phyloP scores from a whole-genome alignment of 2,329 filamentous ascomycete species.

The Lasiodiplodia hormozganensis region DNA sequence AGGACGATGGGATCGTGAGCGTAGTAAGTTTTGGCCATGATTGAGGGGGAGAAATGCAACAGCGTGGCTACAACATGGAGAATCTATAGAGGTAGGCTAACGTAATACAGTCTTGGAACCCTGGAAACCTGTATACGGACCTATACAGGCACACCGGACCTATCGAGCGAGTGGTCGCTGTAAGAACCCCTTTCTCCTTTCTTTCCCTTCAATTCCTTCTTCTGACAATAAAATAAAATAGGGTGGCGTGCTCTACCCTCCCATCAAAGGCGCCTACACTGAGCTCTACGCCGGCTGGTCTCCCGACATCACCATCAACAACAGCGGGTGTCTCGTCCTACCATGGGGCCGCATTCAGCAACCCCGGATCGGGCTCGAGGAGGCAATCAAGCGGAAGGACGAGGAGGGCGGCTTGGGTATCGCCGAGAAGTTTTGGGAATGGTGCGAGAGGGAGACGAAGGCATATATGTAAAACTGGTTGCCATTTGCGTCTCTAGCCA shows the following conservation, averaged over 20 bases:
- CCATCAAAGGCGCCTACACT: conserved; percentile 25
- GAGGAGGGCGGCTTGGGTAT: conserved; percentile 50
- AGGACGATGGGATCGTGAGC: conserved; percentile 35
- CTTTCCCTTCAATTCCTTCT: background rate
- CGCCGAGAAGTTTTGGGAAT: conserved; percentile 51
- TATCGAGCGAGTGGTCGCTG: conserved; percentile 10
- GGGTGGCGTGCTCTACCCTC: conserved; percentile 13
- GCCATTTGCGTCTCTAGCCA: no score
- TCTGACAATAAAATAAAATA: background rate
- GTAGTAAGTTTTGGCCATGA: background rate
- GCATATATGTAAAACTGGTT: background rate
- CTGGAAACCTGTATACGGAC: conserved; percentile 51
- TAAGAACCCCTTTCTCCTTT: background rate
- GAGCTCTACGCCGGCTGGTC: conserved; percentile 30
- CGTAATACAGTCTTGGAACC: conserved; percentile 41
- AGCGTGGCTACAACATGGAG: background rate
- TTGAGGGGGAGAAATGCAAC: background rate
- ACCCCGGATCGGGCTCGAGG: conserved; percentile 44
- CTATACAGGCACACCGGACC: conserved; percentile 40
- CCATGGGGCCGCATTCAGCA: conserved; percentile 54
- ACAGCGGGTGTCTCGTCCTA: conserved; percentile 45
- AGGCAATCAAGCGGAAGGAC: conserved; percentile 40
- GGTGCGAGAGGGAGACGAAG: conserved; percentile 44
- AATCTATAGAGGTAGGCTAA: background rate
- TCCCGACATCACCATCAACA: conserved; percentile 32